These are phyloP conservation scores for Penicillium flavigenum DNA, from an alignment of 495 filamentous ascomycete species.

Conservation along the genomic window DNA sequence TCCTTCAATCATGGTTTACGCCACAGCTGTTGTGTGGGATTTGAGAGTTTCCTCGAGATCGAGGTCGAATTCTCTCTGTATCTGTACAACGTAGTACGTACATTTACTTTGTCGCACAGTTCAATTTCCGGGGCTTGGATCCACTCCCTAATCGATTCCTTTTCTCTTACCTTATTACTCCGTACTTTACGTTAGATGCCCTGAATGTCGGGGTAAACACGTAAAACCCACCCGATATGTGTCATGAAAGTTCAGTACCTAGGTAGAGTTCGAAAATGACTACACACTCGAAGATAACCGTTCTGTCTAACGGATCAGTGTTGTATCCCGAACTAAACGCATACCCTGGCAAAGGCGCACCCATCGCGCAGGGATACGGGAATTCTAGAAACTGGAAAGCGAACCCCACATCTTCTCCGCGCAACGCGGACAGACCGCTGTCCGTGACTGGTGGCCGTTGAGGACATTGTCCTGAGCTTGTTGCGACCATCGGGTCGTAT, in stretches of 20 bases:
- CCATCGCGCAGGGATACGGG: constrained; percentile 8
- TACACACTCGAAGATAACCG: not conserved
- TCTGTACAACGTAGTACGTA: not conserved
- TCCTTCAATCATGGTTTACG: constrained; percentile 10
- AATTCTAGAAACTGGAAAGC: constrained; percentile 15
- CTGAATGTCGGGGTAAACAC: constrained; percentile 5
- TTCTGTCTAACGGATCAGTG: not conserved
- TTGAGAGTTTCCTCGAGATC: not conserved
- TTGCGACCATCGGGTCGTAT: constrained; percentile 10
- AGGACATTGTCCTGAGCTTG: not conserved
- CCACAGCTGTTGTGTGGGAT: not conserved
- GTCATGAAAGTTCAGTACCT: not conserved
- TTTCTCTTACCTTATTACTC: too few species aligned
- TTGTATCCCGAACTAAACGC: constrained; percentile 17
- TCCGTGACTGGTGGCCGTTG: constrained; percentile 4
- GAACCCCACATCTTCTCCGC: constrained; percentile 21
- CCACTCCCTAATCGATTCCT: not conserved
- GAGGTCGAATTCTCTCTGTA: not conserved
- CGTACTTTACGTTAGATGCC: not conserved
- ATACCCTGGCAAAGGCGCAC: constrained; percentile 7
- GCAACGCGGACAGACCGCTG: constrained; percentile 11
- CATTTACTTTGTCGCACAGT: not conserved
- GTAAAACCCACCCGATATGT: not conserved
- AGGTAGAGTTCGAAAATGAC: not conserved
- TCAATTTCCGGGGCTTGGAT: not conserved